A percentile compares a stretch with the other conserved stretches of the same genome.
Evolutionary conservation across 1,284 basidiomycete genomes (phyloP).

Genomic region (Sanghuangporus baumii): DNA sequence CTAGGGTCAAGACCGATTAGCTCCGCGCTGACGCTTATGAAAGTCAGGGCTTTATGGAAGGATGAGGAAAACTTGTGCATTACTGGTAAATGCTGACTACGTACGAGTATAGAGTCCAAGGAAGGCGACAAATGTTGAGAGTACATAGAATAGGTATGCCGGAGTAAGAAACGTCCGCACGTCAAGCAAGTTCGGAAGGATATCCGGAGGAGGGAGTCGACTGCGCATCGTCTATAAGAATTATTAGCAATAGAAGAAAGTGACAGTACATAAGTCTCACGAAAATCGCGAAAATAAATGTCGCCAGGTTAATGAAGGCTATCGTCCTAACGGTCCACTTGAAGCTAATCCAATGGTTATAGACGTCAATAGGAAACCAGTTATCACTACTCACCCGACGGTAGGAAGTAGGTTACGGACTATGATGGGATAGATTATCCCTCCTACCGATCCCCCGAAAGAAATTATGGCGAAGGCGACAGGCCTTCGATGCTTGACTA

Average conservation of each 20-base stretch:
- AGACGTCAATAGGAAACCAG: background rate
- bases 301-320: constrained; percentile 1
- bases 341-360: background rate
- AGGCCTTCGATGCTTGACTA: constrained; percentile 33
- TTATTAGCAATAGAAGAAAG: no score
- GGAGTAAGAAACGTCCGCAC: background rate
- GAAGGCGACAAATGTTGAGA: constrained; percentile 6
- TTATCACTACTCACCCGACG: background rate
- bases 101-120: constrained; percentile 7
- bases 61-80: background rate
- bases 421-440: constrained; percentile 43
- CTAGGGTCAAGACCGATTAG: constrained; percentile 30
- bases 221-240: background rate
- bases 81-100: background rate
- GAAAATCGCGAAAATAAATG: background rate
- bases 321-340: constrained; percentile 4
- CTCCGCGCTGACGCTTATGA: constrained; percentile 27
- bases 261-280: background rate
- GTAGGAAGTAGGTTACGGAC: constrained; percentile 34
- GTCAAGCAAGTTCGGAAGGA: background rate
- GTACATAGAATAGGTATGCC: constrained; percentile 2
- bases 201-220: background rate
- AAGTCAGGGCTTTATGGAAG: background rate
- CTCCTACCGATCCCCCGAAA: constrained; percentile 39
- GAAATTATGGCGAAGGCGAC: constrained; percentile 37